Percentiles rank a stretch among this genome's conserved stretches.
These are phyloP conservation scores for Eucalyptus dawsonii DNA, from an alignment of 345 rosid genomes.

Conservation along the genomic window DNA sequence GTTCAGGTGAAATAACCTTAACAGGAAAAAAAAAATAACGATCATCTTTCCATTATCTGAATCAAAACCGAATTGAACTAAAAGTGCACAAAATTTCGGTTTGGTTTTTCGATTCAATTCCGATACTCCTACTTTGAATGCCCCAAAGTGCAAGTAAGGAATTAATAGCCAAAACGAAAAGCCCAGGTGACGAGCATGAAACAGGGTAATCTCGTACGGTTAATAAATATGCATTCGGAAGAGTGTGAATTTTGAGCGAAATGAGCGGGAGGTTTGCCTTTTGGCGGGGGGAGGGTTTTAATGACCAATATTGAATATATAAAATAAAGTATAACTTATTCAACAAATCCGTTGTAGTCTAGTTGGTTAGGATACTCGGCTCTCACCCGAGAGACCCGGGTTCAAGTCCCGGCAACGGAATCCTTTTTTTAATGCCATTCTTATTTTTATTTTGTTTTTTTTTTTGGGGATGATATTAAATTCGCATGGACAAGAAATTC, in stretches of 20 bases:
- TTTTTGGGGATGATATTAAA: not conserved
- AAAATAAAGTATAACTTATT: accelerated
- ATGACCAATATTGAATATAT: accelerated
- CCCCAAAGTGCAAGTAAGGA: not conserved
- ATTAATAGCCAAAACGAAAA: not conserved
- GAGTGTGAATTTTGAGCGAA: not conserved
- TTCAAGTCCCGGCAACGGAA: conserved; percentile 32
- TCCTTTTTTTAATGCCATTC: not conserved
- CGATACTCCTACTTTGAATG: not conserved
- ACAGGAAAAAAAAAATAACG: accelerated
- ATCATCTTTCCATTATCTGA: too few relatives aligned
- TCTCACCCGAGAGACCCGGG: conserved; percentile 40
- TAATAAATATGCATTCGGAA: too few relatives aligned
- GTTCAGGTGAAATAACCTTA: too few relatives aligned
- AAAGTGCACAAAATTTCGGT: too few relatives aligned
- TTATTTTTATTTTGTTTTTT: not conserved
- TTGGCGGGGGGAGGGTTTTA: not conserved
- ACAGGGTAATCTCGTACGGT: too few relatives aligned
- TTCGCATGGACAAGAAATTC: too few relatives aligned
- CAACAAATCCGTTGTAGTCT: conserved; percentile 19
- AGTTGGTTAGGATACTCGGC: conserved; percentile 40
- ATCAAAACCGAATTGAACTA: too few relatives aligned
- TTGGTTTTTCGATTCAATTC: accelerated
- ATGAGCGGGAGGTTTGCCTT: not conserved
- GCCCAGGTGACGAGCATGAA: too few relatives aligned